A percentile compares a stretch with the other conserved stretches of the same genome.
Conservation (phyloP, 257 asterid genomes). For the Capsicum rhomboideum region DNA sequence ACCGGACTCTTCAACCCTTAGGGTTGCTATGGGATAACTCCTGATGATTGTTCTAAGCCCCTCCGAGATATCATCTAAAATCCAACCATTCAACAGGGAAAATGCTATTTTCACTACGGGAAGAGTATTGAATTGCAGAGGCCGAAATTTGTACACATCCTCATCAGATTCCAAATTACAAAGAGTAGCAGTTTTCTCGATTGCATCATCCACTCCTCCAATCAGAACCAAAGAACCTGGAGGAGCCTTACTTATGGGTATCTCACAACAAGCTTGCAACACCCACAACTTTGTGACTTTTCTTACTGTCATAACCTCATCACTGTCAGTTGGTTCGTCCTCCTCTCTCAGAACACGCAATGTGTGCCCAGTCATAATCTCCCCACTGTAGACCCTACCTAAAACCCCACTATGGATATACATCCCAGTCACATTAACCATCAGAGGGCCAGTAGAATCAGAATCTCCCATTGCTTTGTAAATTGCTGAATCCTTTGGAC, state of each 20-base stretch:
- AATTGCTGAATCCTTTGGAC: constrained; percentile 63
- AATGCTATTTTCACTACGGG: constrained; percentile 90
- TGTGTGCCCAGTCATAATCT: constrained; percentile 78
- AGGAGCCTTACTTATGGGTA: constrained; percentile 84
- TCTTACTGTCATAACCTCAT: constrained; percentile 92
- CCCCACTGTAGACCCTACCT: constrained; percentile 95
- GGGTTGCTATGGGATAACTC: constrained; percentile 92
- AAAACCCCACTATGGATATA: constrained; percentile 28
- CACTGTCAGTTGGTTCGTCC: constrained; percentile 94
- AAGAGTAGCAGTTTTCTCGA: constrained; percentile 88
- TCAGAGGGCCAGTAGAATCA: constrained; percentile 77
- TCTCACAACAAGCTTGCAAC: constrained; percentile 91
- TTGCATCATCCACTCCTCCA: constrained; percentile 98
- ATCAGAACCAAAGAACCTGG: constrained; percentile 99
- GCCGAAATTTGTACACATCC: constrained; percentile 74
- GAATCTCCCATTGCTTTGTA: constrained; percentile 72
- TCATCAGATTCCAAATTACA: constrained; percentile 20
- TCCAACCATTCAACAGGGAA: constrained; percentile 19
- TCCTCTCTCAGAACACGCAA: constrained; percentile 81
- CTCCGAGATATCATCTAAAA: constrained; percentile 39
- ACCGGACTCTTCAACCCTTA: constrained; percentile 94
- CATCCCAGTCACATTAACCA: constrained; percentile 61
- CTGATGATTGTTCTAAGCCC: constrained; percentile 92
- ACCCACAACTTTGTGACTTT: constrained; percentile 93
- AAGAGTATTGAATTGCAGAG: constrained; percentile 92